These are phyloP conservation scores for Podila epigama DNA, from an alignment of 192 early-diverging fungal genomes.

Conservation along the genomic window DNA sequence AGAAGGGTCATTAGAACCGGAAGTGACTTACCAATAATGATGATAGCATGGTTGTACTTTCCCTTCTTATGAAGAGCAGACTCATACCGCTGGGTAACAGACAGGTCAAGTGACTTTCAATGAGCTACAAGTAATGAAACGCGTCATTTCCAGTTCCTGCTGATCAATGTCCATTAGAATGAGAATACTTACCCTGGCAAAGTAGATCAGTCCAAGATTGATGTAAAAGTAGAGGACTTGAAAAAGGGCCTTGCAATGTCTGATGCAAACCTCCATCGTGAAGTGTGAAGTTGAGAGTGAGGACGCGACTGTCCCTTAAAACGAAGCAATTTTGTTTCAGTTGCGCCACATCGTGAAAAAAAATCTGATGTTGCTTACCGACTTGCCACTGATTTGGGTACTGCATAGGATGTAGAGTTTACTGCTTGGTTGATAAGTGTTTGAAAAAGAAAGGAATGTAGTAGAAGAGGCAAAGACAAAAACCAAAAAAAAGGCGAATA, in stretches of 20 bases:
- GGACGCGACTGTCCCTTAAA: neutral
- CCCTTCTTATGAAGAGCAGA: constrained; percentile 28
- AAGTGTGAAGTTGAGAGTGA: too few relatives aligned
- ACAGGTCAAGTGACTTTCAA: neutral
- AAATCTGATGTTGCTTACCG: too few relatives aligned
- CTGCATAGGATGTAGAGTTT: too few relatives aligned
- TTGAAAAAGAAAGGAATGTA: too few relatives aligned
- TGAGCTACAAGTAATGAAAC: neutral
- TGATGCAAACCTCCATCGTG: constrained; percentile 19
- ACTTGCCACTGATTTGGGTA: too few relatives aligned
- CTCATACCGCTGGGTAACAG: constrained; percentile 26
- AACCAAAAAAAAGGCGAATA: too few relatives aligned
- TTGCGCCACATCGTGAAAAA: too few relatives aligned
- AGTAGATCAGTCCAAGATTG: constrained; percentile 36
- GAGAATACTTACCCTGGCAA: constrained; percentile 27
- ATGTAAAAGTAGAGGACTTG: constrained; percentile 34
- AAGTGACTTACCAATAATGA: constrained; percentile 19
- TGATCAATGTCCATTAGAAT: neutral
- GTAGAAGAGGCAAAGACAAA: too few relatives aligned
- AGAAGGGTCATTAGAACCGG: neutral
- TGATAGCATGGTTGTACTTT: constrained; percentile 38
- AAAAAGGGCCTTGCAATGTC: constrained; percentile 21
- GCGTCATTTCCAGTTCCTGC: neutral
- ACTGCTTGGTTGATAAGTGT: too few relatives aligned
- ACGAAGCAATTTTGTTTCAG: too few relatives aligned